A percentile compares a stretch with the other conserved stretches of the same genome.
These are phyloP conservation scores for Pichia ethanolica DNA, from an alignment of 805 yeast genomes.

Conservation along the genomic window DNA sequence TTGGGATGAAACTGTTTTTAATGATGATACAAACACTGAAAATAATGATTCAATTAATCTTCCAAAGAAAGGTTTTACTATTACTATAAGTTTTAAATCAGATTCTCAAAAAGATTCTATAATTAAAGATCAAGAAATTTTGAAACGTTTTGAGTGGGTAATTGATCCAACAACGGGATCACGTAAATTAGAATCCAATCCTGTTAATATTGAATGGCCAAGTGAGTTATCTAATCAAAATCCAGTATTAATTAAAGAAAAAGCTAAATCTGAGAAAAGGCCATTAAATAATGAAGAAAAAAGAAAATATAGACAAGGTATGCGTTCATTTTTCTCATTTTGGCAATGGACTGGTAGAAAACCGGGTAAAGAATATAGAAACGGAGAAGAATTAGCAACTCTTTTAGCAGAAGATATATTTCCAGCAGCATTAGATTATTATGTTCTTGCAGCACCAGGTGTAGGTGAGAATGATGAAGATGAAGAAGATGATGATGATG, in stretches of 20 bases:
- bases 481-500: slow-evolving; percentile 35
- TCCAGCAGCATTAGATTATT: slow-evolving; percentile 80
- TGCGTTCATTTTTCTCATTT: slow-evolving; percentile 84
- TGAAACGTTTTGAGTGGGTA: slow-evolving; percentile 48
- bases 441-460: slow-evolving; percentile 64
- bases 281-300: slow-evolving; percentile 45
- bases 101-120: slow-evolving; percentile 30
- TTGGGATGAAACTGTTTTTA: slow-evolving; percentile 31
- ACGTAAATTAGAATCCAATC: slow-evolving; percentile 46
- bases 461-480: slow-evolving; percentile 42
- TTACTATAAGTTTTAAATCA: slow-evolving; percentile 58
- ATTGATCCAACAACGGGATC: slow-evolving; percentile 43
- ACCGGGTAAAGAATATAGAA: slow-evolving; percentile 69
- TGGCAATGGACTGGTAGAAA: slow-evolving; percentile 77
- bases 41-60: slow-evolving; percentile 1
- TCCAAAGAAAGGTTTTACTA: slow-evolving; percentile 37
- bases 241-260: slow-evolving; percentile 42
- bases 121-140: slow-evolving; percentile 50
- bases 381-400: slow-evolving; percentile 72
- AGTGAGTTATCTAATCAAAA: slow-evolving; percentile 45
- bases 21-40: not conserved
- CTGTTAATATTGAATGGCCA: slow-evolving; percentile 66
- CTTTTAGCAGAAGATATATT: slow-evolving; percentile 71
- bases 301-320: slow-evolving; percentile 56
- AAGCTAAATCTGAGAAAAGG: slow-evolving; percentile 17